A percentile compares a stretch with the other conserved stretches of the same genome.
These are phyloP conservation scores for Plasmodium ovale DNA, from an alignment of 169 alveolate genomes.

Conservation along the genomic window DNA sequence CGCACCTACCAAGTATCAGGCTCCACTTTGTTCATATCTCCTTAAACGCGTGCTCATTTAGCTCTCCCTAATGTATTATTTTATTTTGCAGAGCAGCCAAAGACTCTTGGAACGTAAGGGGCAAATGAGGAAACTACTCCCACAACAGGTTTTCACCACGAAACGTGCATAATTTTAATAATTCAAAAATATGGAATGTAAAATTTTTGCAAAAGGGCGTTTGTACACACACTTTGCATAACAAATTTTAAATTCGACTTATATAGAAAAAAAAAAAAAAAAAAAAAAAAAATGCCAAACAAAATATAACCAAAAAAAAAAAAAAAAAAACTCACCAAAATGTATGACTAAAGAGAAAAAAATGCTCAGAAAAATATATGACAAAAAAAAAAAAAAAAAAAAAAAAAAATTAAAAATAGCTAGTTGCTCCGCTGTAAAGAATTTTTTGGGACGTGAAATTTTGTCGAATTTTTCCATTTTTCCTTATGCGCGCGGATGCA, in stretches of 20 bases:
- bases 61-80: not conserved
- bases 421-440: too few relatives aligned
- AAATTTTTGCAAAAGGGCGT: too few relatives aligned
- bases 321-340: not conserved
- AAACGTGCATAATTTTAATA: too few relatives aligned
- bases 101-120: not conserved
- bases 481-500: too few relatives aligned
- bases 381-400: constrained; percentile 23
- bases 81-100: constrained; percentile 15
- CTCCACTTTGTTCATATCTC: not conserved
- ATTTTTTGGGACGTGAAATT: not conserved
- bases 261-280: not conserved
- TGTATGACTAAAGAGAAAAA: constrained; percentile 3
- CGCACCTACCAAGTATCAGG: not conserved
- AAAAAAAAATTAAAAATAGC: not conserved
- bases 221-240: not conserved
- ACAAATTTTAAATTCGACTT: not conserved
- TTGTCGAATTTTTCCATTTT: not conserved
- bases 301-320: not conserved
- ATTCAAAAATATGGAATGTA: too few relatives aligned
- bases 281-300: not conserved
- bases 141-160: too few relatives aligned
- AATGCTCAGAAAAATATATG: not conserved
- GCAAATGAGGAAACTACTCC: not conserved
- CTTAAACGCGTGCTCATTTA: not conserved